phyloP scores from a whole-genome alignment of 129 eudicot genomes.

The Escallonia rubra region DNA sequence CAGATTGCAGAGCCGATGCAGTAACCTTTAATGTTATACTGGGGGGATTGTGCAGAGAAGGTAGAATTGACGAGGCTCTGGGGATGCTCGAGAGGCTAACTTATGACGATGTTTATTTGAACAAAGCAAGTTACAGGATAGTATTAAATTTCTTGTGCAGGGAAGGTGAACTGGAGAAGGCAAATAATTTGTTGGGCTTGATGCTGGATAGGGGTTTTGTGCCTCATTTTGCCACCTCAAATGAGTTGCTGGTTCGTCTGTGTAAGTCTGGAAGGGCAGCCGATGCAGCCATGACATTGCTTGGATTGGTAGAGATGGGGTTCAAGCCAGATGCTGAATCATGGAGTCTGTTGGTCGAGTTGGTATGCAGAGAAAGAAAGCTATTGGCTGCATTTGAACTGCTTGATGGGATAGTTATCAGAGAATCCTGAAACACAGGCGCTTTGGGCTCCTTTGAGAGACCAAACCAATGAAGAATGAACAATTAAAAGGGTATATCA shows the following conservation, averaged over 20 bases:
- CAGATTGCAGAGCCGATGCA: conserved; percentile 58
- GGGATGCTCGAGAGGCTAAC: conserved; percentile 58
- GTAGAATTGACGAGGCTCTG: conserved; percentile 61
- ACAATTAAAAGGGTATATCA: not conserved
- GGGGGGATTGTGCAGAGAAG: conserved; percentile 55
- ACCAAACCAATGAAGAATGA: not conserved
- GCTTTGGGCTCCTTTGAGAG: not conserved
- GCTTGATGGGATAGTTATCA: conserved; percentile 36
- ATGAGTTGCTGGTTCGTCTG: conserved; percentile 49
- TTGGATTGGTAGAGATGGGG: conserved; percentile 49
- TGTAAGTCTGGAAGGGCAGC: conserved; percentile 59
- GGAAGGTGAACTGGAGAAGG: conserved; percentile 48
- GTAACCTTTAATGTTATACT: conserved; percentile 67
- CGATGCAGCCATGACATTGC: conserved; percentile 44
- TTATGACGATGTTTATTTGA: conserved; percentile 54
- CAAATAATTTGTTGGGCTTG: conserved; percentile 37
- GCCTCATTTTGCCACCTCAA: conserved; percentile 86
- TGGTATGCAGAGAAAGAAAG: conserved; percentile 68
- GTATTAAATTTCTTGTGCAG: conserved; percentile 57
- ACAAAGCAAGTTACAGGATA: conserved; percentile 74
- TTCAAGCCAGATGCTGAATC: conserved; percentile 64
- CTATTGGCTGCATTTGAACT: conserved; percentile 60
- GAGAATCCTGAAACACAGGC: not conserved
- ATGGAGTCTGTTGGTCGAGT: conserved; percentile 57
- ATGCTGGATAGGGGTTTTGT: conserved; percentile 68